Conservation (phyloP, 2,329 filamentous ascomycete species). For the Aspergillus carbonarius region DNA sequence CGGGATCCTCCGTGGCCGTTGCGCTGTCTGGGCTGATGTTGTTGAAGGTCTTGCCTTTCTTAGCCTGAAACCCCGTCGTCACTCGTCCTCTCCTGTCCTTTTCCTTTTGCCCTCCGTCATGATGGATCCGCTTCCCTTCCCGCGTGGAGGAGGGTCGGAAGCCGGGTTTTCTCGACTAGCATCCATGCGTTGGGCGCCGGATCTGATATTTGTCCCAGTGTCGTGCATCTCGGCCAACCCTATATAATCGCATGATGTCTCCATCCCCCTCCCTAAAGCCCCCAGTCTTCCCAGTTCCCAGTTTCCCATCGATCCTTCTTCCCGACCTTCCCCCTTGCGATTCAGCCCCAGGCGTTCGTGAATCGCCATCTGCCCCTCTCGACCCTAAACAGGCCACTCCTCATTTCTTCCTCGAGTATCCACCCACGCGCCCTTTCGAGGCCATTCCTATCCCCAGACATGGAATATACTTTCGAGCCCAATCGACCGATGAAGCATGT, state of each 20-base stretch:
- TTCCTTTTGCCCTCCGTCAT: background rate
- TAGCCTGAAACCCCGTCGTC: conserved; percentile 5
- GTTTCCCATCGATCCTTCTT: conserved; percentile 5
- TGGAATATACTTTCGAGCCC: conserved; percentile 17
- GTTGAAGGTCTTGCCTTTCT: background rate
- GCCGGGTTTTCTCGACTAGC: background rate
- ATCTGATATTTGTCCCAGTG: background rate
- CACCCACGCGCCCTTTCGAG: background rate
- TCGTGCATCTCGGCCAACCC: conserved; percentile 1
- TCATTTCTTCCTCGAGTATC: background rate
- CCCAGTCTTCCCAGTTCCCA: conserved; percentile 10
- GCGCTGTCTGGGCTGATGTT: conserved; percentile 7
- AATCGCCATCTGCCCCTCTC: background rate
- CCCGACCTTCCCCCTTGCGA: background rate
- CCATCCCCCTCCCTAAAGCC: conserved; percentile 6
- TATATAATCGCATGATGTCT: conserved; percentile 22
- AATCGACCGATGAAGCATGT: conserved; percentile 55
- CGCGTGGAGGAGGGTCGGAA: conserved; percentile 8
- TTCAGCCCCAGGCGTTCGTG: conserved; percentile 13
- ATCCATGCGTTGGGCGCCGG: background rate
- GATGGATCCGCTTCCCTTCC: conserved; percentile 2
- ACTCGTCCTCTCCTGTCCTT: background rate
- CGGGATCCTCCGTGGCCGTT: conserved; percentile 6
- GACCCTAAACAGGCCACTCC: background rate
- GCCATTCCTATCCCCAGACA: background rate